phyloP scores from a whole-genome alignment of 2,329 filamentous ascomycete genomes.

The Epichloe sibirici region DNA sequence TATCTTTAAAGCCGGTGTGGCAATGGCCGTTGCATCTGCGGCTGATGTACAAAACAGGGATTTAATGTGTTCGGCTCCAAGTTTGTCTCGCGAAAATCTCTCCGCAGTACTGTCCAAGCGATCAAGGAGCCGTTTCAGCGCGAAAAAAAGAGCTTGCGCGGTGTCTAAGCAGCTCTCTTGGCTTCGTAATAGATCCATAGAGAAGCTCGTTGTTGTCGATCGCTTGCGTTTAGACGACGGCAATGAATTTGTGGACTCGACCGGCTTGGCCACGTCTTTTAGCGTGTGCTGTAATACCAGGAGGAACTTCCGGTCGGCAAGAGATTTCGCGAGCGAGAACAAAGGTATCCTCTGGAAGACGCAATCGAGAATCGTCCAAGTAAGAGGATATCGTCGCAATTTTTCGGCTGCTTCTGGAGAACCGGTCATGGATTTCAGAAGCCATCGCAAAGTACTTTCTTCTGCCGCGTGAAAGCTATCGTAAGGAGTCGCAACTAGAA shows the following conservation, averaged over 20 bases:
- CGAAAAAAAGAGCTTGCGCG: constrained; percentile 33
- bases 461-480: constrained; percentile 39
- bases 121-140: constrained; percentile 33
- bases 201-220: constrained; percentile 21
- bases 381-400: constrained; percentile 40
- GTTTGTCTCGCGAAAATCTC: constrained; percentile 29
- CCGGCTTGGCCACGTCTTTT: constrained; percentile 38
- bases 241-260: constrained; percentile 13
- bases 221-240: constrained; percentile 35
- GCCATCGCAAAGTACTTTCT: constrained; percentile 47
- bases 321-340: constrained; percentile 55
- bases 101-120: constrained; percentile 26
- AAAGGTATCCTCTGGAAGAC: constrained; percentile 54
- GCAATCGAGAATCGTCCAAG: constrained; percentile 50
- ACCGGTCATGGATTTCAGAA: constrained; percentile 49
- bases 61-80: constrained; percentile 46
- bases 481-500: constrained; percentile 29
- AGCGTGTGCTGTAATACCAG: constrained; percentile 53
- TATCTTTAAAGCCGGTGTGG: constrained; percentile 32
- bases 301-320: constrained; percentile 59
- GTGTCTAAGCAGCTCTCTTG: constrained; percentile 31
- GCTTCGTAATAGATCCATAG: constrained; percentile 28
- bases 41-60: constrained; percentile 41
- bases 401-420: constrained; percentile 34
- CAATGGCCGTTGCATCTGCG: constrained; percentile 32